Evolutionary conservation across 768 basidiomycete genomes (phyloP), one percentile per base, ranked within the genome.

Genomic region (Lyophyllum atratum): DNA sequence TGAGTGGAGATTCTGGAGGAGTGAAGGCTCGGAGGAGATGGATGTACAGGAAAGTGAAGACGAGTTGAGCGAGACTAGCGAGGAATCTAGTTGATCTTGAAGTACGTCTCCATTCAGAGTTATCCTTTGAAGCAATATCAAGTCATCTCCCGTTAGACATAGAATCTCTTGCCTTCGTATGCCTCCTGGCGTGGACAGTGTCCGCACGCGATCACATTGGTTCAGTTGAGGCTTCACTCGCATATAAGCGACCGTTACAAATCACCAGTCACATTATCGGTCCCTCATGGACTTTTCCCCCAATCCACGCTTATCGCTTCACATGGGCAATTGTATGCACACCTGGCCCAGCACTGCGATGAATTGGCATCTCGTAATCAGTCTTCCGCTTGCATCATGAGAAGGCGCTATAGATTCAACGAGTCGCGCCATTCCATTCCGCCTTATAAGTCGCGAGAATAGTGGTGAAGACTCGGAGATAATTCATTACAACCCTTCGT

Each of bases 1-100:
- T 8, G 70, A 70, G 54, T 74, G 73, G 73, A 43, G 51, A 2
- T 72, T 74, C 53, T 64, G 64, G 64, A 60, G 39, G 37, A 54
- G 58, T 3, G 63, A 64, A 19, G 58, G 43, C 22, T 51, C 45
- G 4, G 59, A 60, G 31, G 66, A 65, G 25, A 43, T 49, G n/a
- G 59, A 65, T 40, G 56, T 55, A 4, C 56, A 49, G n/a, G 63
- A 61, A 42, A 57, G 49, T 37, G 59, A 54, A 33, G 59, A 60
- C 43, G 62, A 64, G 46, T 50, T 28, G 17, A 45, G 40, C 28
- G 58, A 34, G 12, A 46, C 12, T 19, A 55, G 26, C 5, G 59
- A 59, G 22, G 47, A 51, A 26, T 12, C 29, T 12, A 56, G 4
- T 12, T 15, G 34, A 15, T 3, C 3, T 15, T 33, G 51, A 59